Evolutionary conservation across 805 yeast genomes (phyloP).

Genomic region (Zygoascus biomembranicola): DNA sequence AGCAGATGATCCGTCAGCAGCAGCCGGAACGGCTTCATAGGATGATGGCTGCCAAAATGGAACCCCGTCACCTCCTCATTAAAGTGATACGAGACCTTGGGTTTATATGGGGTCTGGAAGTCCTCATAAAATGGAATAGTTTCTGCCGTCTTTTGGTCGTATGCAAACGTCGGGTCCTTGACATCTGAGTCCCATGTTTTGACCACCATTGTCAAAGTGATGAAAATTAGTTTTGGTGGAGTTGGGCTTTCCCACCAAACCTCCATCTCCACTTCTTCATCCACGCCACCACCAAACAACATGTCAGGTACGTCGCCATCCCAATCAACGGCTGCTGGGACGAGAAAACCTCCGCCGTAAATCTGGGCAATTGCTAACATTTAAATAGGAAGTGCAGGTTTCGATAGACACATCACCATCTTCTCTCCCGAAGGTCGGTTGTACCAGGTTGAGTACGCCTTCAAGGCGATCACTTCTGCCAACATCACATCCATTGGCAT

Average conservation of each 20-base stretch:
- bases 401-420: conserved; percentile 96
- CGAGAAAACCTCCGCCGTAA: neutral
- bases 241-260: neutral
- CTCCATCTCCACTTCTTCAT: neutral
- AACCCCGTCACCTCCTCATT: conserved; percentile 72
- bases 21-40: conserved; percentile 96
- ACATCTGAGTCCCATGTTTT: conserved; percentile 10
- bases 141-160: conserved; percentile 35
- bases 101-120: conserved; percentile 25
- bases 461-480: conserved; percentile 90
- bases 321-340: neutral
- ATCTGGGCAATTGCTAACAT: neutral
- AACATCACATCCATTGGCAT: conserved; percentile 85
- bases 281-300: neutral
- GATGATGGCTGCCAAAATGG: conserved; percentile 90
- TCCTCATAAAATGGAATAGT: conserved; percentile 42
- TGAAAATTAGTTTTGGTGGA: neutral
- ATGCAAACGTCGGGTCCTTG: conserved; percentile 31
- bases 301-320: neutral
- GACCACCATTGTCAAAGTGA: conserved; percentile 14
- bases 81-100: conserved; percentile 75
- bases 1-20: conserved; percentile 92
- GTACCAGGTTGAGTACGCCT: conserved; percentile 93
- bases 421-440: conserved; percentile 98
- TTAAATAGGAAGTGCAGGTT: conserved; percentile 68